Conservation (phyloP, 805 yeast species). For the Nakazawaea ernobii region DNA sequence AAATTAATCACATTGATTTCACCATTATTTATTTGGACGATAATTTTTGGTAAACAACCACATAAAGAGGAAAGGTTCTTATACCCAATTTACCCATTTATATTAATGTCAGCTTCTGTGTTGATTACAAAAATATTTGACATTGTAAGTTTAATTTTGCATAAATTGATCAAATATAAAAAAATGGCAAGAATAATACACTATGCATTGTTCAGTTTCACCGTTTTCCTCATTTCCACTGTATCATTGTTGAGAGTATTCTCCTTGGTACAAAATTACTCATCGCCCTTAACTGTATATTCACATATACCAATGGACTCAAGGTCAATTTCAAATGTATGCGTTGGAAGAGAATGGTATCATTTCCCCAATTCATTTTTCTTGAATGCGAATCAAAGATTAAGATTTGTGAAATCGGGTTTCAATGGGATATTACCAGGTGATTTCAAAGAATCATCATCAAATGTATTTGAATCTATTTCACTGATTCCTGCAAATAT, state of each 20-base stretch:
- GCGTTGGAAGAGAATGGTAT: conserved; percentile 96
- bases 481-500: conserved; percentile 53
- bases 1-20: conserved; percentile 22
- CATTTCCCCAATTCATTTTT: conserved; percentile 87
- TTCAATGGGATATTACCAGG: conserved; percentile 89
- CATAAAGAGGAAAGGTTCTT: conserved; percentile 92
- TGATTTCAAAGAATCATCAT: conserved; percentile 52
- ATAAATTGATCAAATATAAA: not conserved
- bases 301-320: conserved; percentile 28
- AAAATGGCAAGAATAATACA: not conserved
- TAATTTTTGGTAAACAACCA: conserved; percentile 66
- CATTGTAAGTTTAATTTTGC: conserved; percentile 2
- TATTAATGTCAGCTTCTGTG: conserved; percentile 58
- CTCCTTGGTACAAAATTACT: conserved; percentile 60
- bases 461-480: conserved; percentile 27
- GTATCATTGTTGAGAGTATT: conserved; percentile 46
- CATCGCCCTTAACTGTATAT: conserved; percentile 66
- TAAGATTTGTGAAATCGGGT: conserved; percentile 67
- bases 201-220: conserved; percentile 4
- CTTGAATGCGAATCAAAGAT: conserved; percentile 55
- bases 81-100: conserved; percentile 75
- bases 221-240: conserved; percentile 14
- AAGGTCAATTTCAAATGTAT: conserved; percentile 43
- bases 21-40: conserved; percentile 63
- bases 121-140: conserved; percentile 22